Percentiles rank a stretch among this genome's conserved stretches.
phyloP scores from a whole-genome alignment of 2,329 filamentous ascomycete genomes.

The Trichophyton benhamiae region DNA sequence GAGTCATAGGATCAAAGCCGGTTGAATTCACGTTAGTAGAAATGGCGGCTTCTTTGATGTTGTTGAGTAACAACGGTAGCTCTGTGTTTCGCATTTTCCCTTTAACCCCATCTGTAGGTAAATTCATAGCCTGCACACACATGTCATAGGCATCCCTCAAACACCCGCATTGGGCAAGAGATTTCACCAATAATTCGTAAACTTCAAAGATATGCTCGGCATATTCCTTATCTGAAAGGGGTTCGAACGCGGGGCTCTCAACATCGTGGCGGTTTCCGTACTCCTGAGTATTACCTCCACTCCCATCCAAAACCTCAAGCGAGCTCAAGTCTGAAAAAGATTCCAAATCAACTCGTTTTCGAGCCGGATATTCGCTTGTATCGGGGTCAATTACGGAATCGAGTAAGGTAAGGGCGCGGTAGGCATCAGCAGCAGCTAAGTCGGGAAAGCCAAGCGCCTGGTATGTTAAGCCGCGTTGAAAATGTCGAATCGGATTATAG shows the following conservation, averaged over 20 bases:
- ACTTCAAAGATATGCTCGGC: constrained; percentile 22
- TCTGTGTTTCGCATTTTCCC: not conserved
- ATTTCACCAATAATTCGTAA: constrained; percentile 27
- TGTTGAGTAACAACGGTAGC: constrained; percentile 21
- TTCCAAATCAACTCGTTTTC: constrained; percentile 16
- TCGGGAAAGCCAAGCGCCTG: constrained; percentile 73
- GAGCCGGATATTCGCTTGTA: constrained; percentile 71
- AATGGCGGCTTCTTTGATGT: constrained; percentile 16
- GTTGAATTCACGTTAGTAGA: constrained; percentile 15
- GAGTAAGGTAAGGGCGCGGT: constrained; percentile 72
- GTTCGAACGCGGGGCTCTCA: constrained; percentile 24
- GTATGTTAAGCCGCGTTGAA: constrained; percentile 55
- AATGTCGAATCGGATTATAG: constrained; percentile 31
- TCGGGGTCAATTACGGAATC: constrained; percentile 65
- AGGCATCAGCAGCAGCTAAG: constrained; percentile 78
- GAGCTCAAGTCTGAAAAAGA: not conserved
- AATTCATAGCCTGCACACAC: constrained; percentile 21
- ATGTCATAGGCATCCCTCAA: constrained; percentile 32
- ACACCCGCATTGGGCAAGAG: constrained; percentile 28
- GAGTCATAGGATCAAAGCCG: constrained; percentile 20
- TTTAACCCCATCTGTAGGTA: constrained; percentile 13
- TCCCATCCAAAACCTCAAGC: not conserved
- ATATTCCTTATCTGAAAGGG: constrained; percentile 12
- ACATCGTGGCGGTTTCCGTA: constrained; percentile 25
- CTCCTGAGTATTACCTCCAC: constrained; percentile 22